Evolutionary conservation across 208 protist species (phyloP), one percentile per base, ranked within the genome.

Genomic region (Porcisia hertigi): DNA sequence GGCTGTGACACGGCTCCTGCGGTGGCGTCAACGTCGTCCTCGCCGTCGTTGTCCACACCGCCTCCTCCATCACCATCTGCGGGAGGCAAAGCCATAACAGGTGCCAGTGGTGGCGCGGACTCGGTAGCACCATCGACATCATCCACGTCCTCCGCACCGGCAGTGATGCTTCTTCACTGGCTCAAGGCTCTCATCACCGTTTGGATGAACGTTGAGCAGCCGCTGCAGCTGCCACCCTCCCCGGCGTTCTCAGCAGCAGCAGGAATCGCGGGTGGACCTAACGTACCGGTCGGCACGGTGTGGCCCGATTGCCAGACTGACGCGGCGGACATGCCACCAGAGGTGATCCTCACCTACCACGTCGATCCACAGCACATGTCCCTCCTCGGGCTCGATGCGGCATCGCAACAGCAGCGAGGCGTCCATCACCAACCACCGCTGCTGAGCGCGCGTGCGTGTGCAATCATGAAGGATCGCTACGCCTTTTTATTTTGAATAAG

Each of bases 191-290:
- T 81, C 30, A 53, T 81, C 30, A 8, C 69, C 3, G 77, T 81
- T 47, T 81, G 77, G 77, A 81, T 81, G 77, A 77, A 81, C 36
- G 77, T 63, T 8, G 77, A 81, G 58, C 77, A 81, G 71, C 77
- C 77, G n/a, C 58, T 73, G 71, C 52, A 55, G 77, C 71, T 58
- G 55, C 69, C 77, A 7, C 55, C 63, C 36, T 67, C 52, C 12
- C 62, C 18, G 30, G 30, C 30, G 30, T 30, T 30, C n/a, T 58
- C 12, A 4, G 41, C 52, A n/a, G 63, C 39, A 3, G 63, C 63
- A 52, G 63, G 23, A 52, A 30, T 8, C 39, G 54, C 59, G n/a
- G 43, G 23, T 4, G 62, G n/a, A 0, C 62, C 12, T 5, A 36
- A 59, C 5, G 58, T 55, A 12, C 77, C 77, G 5, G 30, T 64